Evolutionary conservation across 192 early-diverging fungal genomes (phyloP).

Genomic region (Dissophora globulifera): DNA sequence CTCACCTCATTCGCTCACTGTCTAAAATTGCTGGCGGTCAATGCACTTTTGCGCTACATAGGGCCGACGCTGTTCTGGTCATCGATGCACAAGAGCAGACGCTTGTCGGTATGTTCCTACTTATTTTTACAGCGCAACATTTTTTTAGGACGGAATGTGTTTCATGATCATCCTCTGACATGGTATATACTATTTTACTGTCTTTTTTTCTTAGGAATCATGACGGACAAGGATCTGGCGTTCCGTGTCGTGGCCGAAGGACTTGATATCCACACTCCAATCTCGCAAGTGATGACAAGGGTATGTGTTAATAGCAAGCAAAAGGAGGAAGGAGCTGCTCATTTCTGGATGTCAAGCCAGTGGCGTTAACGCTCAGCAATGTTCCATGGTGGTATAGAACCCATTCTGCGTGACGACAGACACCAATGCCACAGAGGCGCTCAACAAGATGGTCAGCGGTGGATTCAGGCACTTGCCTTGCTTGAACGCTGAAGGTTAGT

Average conservation of each 20-base stretch:
- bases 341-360: no score
- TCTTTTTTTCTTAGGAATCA: constrained; percentile 70
- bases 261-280: constrained; percentile 67
- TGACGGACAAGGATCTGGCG: constrained; percentile 93
- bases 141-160: no score
- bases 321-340: no score
- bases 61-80: constrained; percentile 56
- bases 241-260: constrained; percentile 88
- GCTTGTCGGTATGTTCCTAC: constrained; percentile 50
- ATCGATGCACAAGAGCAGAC: constrained; percentile 52
- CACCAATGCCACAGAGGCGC: constrained; percentile 78
- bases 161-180: no score
- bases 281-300: constrained; percentile 83
- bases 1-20: constrained; percentile 4
- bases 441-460: constrained; percentile 81
- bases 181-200: no score
- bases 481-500: constrained; percentile 28
- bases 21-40: neutral
- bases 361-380: neutral
- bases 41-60: constrained; percentile 4
- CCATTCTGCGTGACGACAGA: constrained; percentile 83
- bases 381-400: constrained; percentile 49
- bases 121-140: no score
- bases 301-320: no score
- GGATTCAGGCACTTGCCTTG: constrained; percentile 81